Conservation (phyloP, 2,329 filamentous ascomycete species). For the Diaporthe sp. region DNA sequence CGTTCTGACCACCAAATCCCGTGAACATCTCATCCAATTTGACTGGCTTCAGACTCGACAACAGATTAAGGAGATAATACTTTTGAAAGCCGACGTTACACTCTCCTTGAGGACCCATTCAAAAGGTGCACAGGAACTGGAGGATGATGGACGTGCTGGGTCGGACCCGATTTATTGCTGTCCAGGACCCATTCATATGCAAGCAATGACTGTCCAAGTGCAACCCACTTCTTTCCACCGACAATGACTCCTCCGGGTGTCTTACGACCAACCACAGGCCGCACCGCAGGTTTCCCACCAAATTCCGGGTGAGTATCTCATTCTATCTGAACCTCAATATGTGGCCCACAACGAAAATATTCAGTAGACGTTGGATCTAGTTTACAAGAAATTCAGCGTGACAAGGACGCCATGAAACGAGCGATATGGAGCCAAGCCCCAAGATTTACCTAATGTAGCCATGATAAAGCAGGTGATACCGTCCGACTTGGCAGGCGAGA, state of each 20-base stretch:
- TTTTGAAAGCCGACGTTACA: slow-evolving; percentile 2
- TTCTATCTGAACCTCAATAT: neutral
- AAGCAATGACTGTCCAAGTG: slow-evolving; percentile 4
- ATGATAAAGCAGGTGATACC: slow-evolving; percentile 7
- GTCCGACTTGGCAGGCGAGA: slow-evolving; percentile 18
- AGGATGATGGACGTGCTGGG: neutral
- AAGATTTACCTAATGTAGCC: neutral
- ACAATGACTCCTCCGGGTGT: neutral
- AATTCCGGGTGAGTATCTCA: neutral
- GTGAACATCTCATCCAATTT: neutral
- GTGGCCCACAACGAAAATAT: neutral
- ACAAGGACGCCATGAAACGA: neutral
- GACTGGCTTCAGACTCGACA: too few relatives aligned
- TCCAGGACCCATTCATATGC: slow-evolving; percentile 5
- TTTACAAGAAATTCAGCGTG: too few relatives aligned
- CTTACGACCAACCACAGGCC: neutral
- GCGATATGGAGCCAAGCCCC: neutral
- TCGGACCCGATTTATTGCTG: neutral
- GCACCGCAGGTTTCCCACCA: too few relatives aligned
- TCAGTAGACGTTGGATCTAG: neutral
- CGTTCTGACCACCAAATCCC: neutral
- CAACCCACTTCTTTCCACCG: neutral
- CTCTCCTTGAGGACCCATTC: neutral
- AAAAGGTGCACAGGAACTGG: neutral
- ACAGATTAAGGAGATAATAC: neutral